These are phyloP conservation scores for Heracleum sosnowskyi DNA, from an alignment of 129 eudicot genomes.

Conservation along the genomic window DNA sequence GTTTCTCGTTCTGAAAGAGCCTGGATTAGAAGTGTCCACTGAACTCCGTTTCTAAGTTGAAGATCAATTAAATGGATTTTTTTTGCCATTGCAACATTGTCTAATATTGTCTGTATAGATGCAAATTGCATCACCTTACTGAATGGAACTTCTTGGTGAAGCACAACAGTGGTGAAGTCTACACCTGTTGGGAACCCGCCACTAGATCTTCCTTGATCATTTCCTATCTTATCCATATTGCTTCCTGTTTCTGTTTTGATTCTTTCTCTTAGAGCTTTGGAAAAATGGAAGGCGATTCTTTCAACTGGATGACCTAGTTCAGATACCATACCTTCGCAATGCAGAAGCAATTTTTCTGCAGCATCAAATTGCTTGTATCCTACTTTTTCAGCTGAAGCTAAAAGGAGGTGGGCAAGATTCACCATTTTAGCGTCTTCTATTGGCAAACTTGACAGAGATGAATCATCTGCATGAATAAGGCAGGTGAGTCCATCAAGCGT, in stretches of 20 bases:
- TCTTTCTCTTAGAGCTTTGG: slow-evolving; percentile 33
- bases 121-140: slow-evolving; percentile 44
- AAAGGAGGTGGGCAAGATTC: slow-evolving; percentile 51
- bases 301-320: slow-evolving; percentile 42
- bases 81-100: slow-evolving; percentile 25
- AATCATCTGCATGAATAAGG: slow-evolving; percentile 42
- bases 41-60: slow-evolving; percentile 45
- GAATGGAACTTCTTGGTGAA: slow-evolving; percentile 45
- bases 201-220: slow-evolving; percentile 11
- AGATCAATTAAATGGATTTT: slow-evolving; percentile 56
- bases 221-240: not conserved
- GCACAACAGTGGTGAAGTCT: slow-evolving; percentile 29
- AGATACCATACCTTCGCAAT: slow-evolving; percentile 38
- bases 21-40: slow-evolving; percentile 49
- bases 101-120: slow-evolving; percentile 48
- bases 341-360: slow-evolving; percentile 29
- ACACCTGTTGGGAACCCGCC: slow-evolving; percentile 23
- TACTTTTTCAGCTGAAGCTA: slow-evolving; percentile 53
- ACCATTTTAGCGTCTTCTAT: slow-evolving; percentile 38
- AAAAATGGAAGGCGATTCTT: slow-evolving; percentile 39
- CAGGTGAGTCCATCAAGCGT: slow-evolving; percentile 27
- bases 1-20: slow-evolving; percentile 26
- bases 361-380: slow-evolving; percentile 31
- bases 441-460: slow-evolving; percentile 32
- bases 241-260: slow-evolving; percentile 39